Conservation (phyloP, 208 protist genomes). For the Wallacemonas rigidus region DNA sequence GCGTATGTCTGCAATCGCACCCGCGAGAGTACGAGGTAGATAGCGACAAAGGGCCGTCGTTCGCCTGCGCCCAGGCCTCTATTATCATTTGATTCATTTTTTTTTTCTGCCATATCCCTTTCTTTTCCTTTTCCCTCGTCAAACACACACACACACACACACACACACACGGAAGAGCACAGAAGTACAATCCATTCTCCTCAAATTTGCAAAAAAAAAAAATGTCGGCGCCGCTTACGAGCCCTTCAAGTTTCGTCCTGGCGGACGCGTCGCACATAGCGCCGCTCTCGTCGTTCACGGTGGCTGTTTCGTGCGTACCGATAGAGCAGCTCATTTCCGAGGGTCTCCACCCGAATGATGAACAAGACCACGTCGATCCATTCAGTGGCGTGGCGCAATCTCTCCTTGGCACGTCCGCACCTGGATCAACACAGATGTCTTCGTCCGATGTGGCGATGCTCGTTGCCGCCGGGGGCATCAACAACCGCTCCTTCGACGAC, state of each 20-base stretch:
- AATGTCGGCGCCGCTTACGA: not conserved
- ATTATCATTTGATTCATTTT: conserved; percentile 23
- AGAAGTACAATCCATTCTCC: not conserved
- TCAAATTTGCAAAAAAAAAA: not conserved
- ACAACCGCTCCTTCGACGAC: conserved; percentile 41
- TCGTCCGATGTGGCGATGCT: not conserved
- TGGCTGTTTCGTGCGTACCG: conserved; percentile 40
- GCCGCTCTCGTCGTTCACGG: conserved; percentile 26
- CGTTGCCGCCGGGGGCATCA: not conserved
- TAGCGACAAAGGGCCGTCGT: not conserved
- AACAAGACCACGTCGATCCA: not conserved
- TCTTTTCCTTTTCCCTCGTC: conserved; percentile 16
- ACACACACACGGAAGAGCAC: not conserved
- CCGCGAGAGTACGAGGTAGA: not conserved
- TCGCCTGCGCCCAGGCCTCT: not conserved
- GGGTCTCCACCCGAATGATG: not conserved
- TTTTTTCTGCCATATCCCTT: not conserved
- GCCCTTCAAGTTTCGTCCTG: not conserved
- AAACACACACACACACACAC: not conserved
- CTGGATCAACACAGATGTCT: not conserved
- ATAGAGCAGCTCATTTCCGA: conserved; percentile 25
- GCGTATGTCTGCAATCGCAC: too few relatives aligned
- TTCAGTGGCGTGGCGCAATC: conserved; percentile 2
- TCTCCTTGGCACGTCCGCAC: not conserved
- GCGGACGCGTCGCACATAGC: not conserved